phyloP scores from a whole-genome alignment of 108 stramenopile genomes.

The Poteriospumella lacustris region DNA sequence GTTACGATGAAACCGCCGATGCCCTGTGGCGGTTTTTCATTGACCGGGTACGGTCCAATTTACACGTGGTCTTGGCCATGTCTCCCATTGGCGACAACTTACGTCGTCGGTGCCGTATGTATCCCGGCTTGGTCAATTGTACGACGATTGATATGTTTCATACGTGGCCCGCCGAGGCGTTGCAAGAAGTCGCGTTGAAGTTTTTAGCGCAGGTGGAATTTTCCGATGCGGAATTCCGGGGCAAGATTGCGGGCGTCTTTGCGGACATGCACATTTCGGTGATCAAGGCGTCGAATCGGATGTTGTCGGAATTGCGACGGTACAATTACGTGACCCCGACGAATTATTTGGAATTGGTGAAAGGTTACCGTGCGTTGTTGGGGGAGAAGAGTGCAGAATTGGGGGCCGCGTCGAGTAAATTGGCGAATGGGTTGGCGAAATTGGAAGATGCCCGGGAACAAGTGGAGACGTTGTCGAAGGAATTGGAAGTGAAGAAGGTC shows the following conservation, averaged over 20 bases:
- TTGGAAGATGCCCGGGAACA: slow-evolving; percentile 55
- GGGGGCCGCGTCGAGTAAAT: slow-evolving; percentile 50
- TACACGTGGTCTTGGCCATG: slow-evolving; percentile 62
- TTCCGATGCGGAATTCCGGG: slow-evolving; percentile 19
- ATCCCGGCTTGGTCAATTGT: slow-evolving; percentile 57
- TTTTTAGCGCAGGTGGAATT: slow-evolving; percentile 40
- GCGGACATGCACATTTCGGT: slow-evolving; percentile 50
- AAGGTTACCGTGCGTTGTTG: slow-evolving; percentile 52
- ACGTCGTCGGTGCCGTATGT: slow-evolving; percentile 55
- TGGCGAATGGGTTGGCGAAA: slow-evolving; percentile 57
- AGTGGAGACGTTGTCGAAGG: slow-evolving; percentile 57
- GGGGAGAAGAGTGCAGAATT: slow-evolving; percentile 52
- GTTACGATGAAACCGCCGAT: slow-evolving; percentile 53
- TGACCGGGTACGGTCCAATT: slow-evolving; percentile 51
- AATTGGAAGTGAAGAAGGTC: slow-evolving; percentile 54
- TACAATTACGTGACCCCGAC: slow-evolving; percentile 67
- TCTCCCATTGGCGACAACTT: slow-evolving; percentile 57
- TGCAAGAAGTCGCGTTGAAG: slow-evolving; percentile 56
- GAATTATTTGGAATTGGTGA: slow-evolving; percentile 64
- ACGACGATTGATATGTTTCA: slow-evolving; percentile 68
- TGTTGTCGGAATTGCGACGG: slow-evolving; percentile 59
- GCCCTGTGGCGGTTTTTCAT: slow-evolving; percentile 59
- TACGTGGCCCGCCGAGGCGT: slow-evolving; percentile 59
- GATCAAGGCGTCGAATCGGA: slow-evolving; percentile 38
- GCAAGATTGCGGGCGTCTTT: slow-evolving; percentile 46